These are phyloP conservation scores for Casuarina cunninghamiana DNA, from an alignment of 306 rosid genomes.

Conservation along the genomic window DNA sequence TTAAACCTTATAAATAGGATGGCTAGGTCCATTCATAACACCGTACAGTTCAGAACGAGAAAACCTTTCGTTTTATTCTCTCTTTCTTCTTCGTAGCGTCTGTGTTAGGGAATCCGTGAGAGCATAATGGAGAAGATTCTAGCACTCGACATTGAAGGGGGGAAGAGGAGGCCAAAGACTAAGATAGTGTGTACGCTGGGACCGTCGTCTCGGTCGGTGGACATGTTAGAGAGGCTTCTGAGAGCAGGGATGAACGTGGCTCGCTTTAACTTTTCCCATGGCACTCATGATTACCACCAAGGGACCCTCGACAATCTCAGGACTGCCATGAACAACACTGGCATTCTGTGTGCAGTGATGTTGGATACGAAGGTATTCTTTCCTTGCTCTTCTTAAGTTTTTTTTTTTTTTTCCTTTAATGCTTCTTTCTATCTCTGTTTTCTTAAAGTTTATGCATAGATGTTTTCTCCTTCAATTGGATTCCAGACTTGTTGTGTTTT, in stretches of 20 bases:
- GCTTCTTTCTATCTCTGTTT: not conserved
- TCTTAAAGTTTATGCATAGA: not conserved
- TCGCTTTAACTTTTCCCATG: constrained; percentile 48
- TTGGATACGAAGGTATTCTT: constrained; percentile 3
- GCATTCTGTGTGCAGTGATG: constrained; percentile 41
- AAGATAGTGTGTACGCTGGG: constrained; percentile 32
- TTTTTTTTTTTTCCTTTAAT: not conserved
- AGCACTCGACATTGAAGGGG: not conserved
- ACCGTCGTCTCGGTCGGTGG: constrained; percentile 20
- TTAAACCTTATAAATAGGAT: no score
- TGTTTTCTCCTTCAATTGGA: not conserved
- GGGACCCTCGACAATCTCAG: constrained; percentile 38
- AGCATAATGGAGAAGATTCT: constrained; percentile 20
- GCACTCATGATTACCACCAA: constrained; percentile 40
- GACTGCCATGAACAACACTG: constrained; percentile 31
- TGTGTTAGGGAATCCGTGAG: not conserved
- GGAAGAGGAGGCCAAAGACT: constrained; percentile 12
- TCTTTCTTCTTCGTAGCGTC: no score
- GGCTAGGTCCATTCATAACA: no score
- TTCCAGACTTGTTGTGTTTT: no score
- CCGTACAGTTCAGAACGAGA: no score
- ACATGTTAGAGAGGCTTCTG: constrained; percentile 25
- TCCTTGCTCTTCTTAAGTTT: not conserved
- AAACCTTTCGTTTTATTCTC: no score
- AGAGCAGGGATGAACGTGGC: constrained; percentile 38